These are phyloP conservation scores for Gossypium mustelinum DNA, from an alignment of 345 rosid genomes.

Conservation along the genomic window DNA sequence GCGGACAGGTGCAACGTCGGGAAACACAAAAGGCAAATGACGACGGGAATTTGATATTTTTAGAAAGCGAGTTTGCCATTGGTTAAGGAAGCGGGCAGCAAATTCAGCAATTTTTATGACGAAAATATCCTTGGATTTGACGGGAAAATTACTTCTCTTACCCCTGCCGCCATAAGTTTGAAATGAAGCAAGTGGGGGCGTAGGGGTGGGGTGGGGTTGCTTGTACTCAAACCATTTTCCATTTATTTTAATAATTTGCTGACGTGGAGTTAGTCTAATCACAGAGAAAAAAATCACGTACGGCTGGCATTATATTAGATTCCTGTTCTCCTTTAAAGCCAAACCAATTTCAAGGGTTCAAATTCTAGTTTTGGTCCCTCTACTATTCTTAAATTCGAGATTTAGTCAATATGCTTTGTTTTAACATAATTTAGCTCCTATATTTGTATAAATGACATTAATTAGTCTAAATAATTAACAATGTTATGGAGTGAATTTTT, in stretches of 20 bases:
- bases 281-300: background rate
- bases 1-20: slow-evolving; percentile 28
- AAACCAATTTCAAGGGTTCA: background rate
- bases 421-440: too few species aligned
- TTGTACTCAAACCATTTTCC: slow-evolving; percentile 24
- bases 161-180: slow-evolving; percentile 21
- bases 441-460: too few species aligned
- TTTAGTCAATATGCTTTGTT: too few species aligned
- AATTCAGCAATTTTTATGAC: background rate
- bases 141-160: slow-evolving; percentile 5
- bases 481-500: too few species aligned
- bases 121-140: background rate
- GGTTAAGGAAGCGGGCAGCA: slow-evolving; percentile 4
- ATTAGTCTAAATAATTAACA: too few species aligned
- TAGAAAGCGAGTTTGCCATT: slow-evolving; percentile 7
- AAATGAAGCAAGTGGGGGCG: background rate
- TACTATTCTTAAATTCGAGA: too few species aligned
- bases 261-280: slow-evolving; percentile 10
- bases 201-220: slow-evolving; percentile 14
- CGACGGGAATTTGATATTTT: background rate
- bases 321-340: background rate
- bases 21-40: background rate
- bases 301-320: background rate
- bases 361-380: too few species aligned
- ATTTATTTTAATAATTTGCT: slow-evolving; percentile 10